Conservation (phyloP, 2,329 filamentous ascomycete species). For the Diaporthe destruens region DNA sequence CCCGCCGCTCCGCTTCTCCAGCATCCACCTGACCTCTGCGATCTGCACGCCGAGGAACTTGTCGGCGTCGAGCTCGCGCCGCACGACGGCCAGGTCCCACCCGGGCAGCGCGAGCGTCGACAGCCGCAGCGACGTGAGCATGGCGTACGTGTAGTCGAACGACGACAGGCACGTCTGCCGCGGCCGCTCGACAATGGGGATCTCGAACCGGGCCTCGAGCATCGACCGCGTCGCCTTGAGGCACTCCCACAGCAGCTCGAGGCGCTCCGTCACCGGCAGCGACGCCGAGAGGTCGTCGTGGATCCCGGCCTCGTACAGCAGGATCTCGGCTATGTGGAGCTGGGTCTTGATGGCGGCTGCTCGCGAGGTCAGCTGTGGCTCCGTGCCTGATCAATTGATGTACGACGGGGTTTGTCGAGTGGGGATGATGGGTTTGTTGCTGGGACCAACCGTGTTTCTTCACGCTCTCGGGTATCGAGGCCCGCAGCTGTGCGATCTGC, state of each 20-base stretch:
- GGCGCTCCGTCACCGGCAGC: constrained; percentile 54
- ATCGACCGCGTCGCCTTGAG: constrained; percentile 56
- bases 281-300: constrained; percentile 53
- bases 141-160: constrained; percentile 61
- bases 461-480: constrained; percentile 53
- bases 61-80: constrained; percentile 53
- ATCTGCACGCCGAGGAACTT: constrained; percentile 49
- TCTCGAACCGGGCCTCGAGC: constrained; percentile 50
- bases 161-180: constrained; percentile 58
- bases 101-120: constrained; percentile 59
- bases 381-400: too few relatives aligned
- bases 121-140: constrained; percentile 62
- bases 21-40: constrained; percentile 48
- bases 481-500: constrained; percentile 56
- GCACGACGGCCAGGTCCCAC: constrained; percentile 57
- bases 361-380: background rate
- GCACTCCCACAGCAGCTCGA: constrained; percentile 61
- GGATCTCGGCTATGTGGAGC: constrained; percentile 58
- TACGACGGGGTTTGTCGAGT: too few relatives aligned
- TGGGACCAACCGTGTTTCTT: constrained; percentile 50
- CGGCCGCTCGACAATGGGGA: constrained; percentile 49
- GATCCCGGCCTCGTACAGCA: constrained; percentile 62
- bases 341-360: constrained; percentile 58
- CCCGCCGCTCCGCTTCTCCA: constrained; percentile 44
- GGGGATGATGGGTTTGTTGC: too few relatives aligned